Evolutionary conservation across 73 alveolate genomes (phyloP).

Genomic region (Paramecium biaurelia): DNA sequence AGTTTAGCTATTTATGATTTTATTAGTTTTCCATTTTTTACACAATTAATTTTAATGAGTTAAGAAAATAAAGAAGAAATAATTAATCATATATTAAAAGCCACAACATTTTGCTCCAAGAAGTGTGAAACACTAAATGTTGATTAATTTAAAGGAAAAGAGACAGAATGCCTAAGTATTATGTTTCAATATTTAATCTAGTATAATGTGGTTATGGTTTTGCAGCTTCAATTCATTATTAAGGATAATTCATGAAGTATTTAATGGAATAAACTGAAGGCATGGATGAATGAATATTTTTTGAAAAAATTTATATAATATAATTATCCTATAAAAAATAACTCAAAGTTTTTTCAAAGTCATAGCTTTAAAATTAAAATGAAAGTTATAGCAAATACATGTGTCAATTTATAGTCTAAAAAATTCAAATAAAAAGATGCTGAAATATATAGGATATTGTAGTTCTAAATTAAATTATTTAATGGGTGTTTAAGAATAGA

Average conservation of each 20-base stretch:
- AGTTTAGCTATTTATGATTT: not conserved
- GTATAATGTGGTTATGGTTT: not conserved
- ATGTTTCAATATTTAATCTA: not conserved
- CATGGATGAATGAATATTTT: not conserved
- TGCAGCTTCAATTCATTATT: conserved; percentile 5
- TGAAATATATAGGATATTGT: not conserved
- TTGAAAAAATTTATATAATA: not conserved
- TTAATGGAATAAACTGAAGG: not conserved
- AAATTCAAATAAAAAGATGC: not conserved
- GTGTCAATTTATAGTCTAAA: no score
- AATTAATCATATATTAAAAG: not conserved
- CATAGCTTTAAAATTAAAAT: no score
- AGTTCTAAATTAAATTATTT: no score
- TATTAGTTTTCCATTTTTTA: not conserved
- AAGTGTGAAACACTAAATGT: not conserved
- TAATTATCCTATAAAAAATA: not conserved
- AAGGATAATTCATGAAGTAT: not conserved
- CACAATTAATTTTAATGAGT: not conserved
- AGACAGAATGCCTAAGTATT: not conserved
- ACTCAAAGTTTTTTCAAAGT: no score
- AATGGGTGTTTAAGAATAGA: not conserved
- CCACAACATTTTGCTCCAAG: not conserved
- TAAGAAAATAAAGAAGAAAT: not conserved
- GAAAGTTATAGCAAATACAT: no score
- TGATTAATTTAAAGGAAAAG: not conserved